Conservation (phyloP, 1,139 yeast genomes). For the Scheffersomyces illinoinensis region DNA sequence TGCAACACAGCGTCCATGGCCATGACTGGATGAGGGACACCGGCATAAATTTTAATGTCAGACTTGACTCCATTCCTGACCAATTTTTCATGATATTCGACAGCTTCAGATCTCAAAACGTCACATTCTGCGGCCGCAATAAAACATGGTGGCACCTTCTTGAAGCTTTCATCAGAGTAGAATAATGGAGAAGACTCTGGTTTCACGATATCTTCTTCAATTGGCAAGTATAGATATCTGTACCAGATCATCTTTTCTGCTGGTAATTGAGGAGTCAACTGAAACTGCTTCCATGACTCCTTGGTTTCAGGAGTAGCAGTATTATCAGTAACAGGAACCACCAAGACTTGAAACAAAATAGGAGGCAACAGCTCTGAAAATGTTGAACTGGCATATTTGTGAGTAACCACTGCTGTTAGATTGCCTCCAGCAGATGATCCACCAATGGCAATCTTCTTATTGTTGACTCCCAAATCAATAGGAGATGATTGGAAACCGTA, state of each 20-base stretch:
- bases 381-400: constrained; percentile 33
- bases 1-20: constrained; percentile 46
- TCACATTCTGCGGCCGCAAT: constrained; percentile 48
- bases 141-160: constrained; percentile 41
- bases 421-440: constrained; percentile 56
- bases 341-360: constrained; percentile 40
- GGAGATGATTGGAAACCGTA: constrained; percentile 22
- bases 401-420: constrained; percentile 42
- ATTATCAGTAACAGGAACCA: constrained; percentile 53
- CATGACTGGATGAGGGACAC: constrained; percentile 52
- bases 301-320: constrained; percentile 41
- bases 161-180: constrained; percentile 40
- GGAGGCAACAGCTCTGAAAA: constrained; percentile 31
- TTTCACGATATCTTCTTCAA: constrained; percentile 28
- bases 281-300: constrained; percentile 42
- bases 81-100: constrained; percentile 42
- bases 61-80: constrained; percentile 37
- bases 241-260: constrained; percentile 54
- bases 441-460: constrained; percentile 38
- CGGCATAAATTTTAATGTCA: constrained; percentile 35
- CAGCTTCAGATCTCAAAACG: constrained; percentile 47
- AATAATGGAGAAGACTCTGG: constrained; percentile 50
- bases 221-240: constrained; percentile 43
- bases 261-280: constrained; percentile 47
- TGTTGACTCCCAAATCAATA: constrained; percentile 27